These are phyloP conservation scores for Barnettozyma vustinii DNA, from an alignment of 805 yeast genomes.

Conservation along the genomic window DNA sequence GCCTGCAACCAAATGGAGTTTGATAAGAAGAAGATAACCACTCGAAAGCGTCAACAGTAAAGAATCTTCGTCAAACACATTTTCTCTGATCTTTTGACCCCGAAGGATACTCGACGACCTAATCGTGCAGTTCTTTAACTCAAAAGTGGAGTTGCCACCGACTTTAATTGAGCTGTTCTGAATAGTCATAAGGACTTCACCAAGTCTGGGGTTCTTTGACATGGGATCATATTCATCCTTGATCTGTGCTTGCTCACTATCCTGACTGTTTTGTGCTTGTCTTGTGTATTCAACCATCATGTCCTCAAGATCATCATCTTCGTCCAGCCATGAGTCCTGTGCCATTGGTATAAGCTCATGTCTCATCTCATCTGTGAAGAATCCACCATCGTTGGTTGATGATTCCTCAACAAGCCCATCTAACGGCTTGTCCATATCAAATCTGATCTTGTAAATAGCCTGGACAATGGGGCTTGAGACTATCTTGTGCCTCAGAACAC, in stretches of 20 bases:
- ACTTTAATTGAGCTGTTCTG: conserved; percentile 14
- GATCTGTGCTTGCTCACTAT: conserved; percentile 7
- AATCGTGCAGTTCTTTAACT: conserved; percentile 12
- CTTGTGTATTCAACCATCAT: conserved; percentile 5
- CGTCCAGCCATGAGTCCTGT: conserved; percentile 20
- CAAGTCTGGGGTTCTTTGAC: conserved; percentile 2
- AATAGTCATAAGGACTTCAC: conserved; percentile 12
- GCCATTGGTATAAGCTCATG: conserved; percentile 18
- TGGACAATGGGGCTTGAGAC: conserved; percentile 36
- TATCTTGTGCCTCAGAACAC: conserved; percentile 32
- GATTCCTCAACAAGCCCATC: conserved; percentile 16
- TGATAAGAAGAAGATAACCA: conserved; percentile 33
- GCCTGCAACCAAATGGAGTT: conserved; percentile 27
- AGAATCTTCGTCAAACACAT: conserved; percentile 29
- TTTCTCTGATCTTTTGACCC: conserved; percentile 13
- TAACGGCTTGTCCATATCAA: conserved; percentile 14
- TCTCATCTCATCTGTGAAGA: conserved; percentile 17
- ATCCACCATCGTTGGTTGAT: conserved; percentile 12
- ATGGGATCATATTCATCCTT: conserved; percentile 15
- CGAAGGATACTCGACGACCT: conserved; percentile 15
- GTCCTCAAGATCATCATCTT: conserved; percentile 19
- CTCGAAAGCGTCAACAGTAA: conserved; percentile 35
- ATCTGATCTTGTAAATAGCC: conserved; percentile 29
- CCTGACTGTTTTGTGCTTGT: neutral
- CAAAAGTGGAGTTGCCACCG: conserved; percentile 9